Evolutionary conservation across 2,329 filamentous ascomycete genomes (phyloP), one percentile per base, ranked within the genome.

Genomic region (Penicillium sp.): DNA sequence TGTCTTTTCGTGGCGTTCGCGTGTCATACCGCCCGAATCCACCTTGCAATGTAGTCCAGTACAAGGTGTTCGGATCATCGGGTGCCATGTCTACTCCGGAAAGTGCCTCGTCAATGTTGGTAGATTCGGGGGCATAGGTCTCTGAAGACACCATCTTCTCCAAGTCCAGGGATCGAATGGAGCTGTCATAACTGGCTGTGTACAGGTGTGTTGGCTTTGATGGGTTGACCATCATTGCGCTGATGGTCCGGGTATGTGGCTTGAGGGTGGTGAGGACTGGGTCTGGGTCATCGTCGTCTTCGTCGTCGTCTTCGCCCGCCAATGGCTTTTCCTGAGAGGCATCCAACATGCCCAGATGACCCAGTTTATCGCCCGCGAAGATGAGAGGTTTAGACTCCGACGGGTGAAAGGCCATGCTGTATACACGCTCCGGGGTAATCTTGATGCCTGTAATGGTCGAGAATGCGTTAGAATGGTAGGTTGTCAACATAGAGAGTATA

Each of bases 341-440:
- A 64, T 98, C 91, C 48, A 96, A 91, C 1, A 98, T 81, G 0
- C 93, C 93, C 51, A 97, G 76, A 22, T 88, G 87, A 1, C 93
- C 91, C 57, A 94, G 79, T 66, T 98, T 98, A 62, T 98, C 93
- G 10, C 91, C 91, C 0, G 91, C 91, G 64, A 98, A 94, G 1
- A 97, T 78, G 3, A 98, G 75, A 0, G 90, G 83, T 61, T 97
- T 97, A 3, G 90, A 82, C 51, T 83, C 76, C 0, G 83, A 90
- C 0, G 93, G 93, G 61, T 98, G 93, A 59, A 98, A 91, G 0
- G 84, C 83, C 60, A 97, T 81, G 0, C 87, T 79, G 63, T 97
- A 98, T 13, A 95, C 79, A 46, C 91, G 75, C 58, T 95, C 88
- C 0, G 89, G 90, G 0, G 87, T 91, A 43, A 96, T 84, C 65